phyloP scores from a whole-genome alignment of 805 yeast genomes.

The Saccharomycopsis capsularis region DNA sequence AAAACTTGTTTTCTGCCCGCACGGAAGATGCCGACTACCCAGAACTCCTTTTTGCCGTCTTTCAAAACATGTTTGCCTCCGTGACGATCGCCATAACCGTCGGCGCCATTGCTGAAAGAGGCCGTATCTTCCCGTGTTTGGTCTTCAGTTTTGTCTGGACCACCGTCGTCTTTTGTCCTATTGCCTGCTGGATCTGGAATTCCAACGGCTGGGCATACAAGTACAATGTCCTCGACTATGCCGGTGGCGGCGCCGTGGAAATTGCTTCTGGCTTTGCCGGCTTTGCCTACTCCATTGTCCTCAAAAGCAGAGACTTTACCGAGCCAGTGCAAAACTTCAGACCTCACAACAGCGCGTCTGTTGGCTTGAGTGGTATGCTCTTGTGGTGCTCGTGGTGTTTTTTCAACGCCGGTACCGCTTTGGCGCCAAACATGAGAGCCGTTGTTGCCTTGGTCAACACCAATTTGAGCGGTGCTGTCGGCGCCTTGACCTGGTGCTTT shows the following conservation, averaged over 20 bases:
- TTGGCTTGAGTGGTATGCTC: constrained; percentile 78
- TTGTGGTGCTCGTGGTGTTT: constrained; percentile 96
- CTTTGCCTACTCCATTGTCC: constrained; percentile 71
- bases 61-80: constrained; percentile 86
- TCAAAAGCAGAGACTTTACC: constrained; percentile 72
- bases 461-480: constrained; percentile 81
- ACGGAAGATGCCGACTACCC: constrained; percentile 46
- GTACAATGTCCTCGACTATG: constrained; percentile 93
- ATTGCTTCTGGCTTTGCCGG: constrained; percentile 88
- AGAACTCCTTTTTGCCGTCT: constrained; percentile 75
- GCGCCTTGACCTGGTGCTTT: constrained; percentile 87
- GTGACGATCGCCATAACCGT: constrained; percentile 89
- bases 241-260: constrained; percentile 98
- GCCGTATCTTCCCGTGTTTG: constrained; percentile 78
- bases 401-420: constrained; percentile 87
- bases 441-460: constrained; percentile 90
- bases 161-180: constrained; percentile 86
- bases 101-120: constrained; percentile 92
- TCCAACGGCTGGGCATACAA: constrained; percentile 86
- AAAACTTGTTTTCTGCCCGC: constrained; percentile 46
- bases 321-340: constrained; percentile 74
- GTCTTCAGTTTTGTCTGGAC: constrained; percentile 82
- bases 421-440: constrained; percentile 75
- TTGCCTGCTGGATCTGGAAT: constrained; percentile 96
- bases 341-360: constrained; percentile 91